Evolutionary conservation across 805 yeast genomes (phyloP).

Genomic region (Yarrowia porcina): DNA sequence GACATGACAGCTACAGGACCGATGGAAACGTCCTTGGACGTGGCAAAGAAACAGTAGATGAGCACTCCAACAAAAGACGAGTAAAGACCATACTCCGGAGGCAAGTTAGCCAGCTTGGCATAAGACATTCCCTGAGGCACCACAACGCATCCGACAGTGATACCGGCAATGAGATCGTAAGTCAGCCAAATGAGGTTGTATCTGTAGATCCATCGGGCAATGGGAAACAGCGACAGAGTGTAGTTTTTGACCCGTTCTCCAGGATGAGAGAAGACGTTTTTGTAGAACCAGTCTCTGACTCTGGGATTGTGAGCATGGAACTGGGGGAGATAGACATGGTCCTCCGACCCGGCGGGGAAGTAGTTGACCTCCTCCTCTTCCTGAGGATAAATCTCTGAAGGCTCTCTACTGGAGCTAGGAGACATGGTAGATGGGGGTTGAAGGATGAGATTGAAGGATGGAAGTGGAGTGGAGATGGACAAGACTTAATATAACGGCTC

Average conservation of each 20-base stretch:
- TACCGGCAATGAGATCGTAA: conserved; percentile 84
- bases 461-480: not conserved
- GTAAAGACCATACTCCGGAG: conserved; percentile 82
- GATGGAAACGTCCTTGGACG: conserved; percentile 91
- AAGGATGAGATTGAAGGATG: too few species aligned
- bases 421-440: too few species aligned
- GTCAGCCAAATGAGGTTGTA: conserved; percentile 77
- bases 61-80: conserved; percentile 90
- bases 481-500: not conserved
- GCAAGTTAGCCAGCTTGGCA: conserved; percentile 78
- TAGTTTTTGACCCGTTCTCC: conserved; percentile 46
- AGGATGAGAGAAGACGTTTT: conserved; percentile 39
- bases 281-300: conserved; percentile 11
- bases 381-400: conserved; percentile 9
- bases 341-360: conserved; percentile 4
- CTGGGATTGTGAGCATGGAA: conserved; percentile 16
- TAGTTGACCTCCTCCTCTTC: conserved; percentile 6
- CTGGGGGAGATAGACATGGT: conserved; percentile 21
- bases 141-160: conserved; percentile 87
- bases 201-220: conserved; percentile 77
- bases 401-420: conserved; percentile 12
- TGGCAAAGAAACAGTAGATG: conserved; percentile 85
- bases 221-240: conserved; percentile 67
- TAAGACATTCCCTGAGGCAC: conserved; percentile 97
- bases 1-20: conserved; percentile 99